Percentiles rank a stretch among this genome's conserved stretches.
Conservation (phyloP, 129 eudicot species). For the Logfia minima region DNA sequence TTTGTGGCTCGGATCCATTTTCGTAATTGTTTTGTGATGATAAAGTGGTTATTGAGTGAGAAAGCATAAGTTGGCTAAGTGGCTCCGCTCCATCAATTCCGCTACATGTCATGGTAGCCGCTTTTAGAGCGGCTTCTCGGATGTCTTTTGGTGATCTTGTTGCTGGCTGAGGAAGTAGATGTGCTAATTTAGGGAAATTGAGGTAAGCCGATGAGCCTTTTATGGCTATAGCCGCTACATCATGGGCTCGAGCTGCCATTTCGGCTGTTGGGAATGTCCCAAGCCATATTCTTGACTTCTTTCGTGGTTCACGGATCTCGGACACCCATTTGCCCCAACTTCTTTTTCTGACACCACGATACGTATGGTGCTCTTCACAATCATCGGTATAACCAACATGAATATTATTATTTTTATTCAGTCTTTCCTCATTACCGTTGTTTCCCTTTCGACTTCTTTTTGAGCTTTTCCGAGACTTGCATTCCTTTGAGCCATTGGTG, state of each 20-base stretch:
- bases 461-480: slow-evolving; percentile 25
- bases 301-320: slow-evolving; percentile 71
- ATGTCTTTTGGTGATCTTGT: slow-evolving; percentile 64
- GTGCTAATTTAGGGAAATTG: slow-evolving; percentile 60
- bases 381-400: not conserved
- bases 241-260: slow-evolving; percentile 89
- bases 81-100: slow-evolving; percentile 18
- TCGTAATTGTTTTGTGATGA: slow-evolving; percentile 9
- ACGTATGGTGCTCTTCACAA: slow-evolving; percentile 38
- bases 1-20: slow-evolving; percentile 22
- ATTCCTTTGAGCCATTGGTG: slow-evolving; percentile 13
- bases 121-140: slow-evolving; percentile 64
- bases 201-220: slow-evolving; percentile 67
- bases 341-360: slow-evolving; percentile 60
- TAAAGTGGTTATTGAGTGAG: slow-evolving; percentile 13
- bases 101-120: slow-evolving; percentile 45
- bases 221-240: slow-evolving; percentile 74
- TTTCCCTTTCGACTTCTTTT: slow-evolving; percentile 26
- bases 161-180: slow-evolving; percentile 57
- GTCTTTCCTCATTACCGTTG: slow-evolving; percentile 37
- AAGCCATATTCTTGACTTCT: slow-evolving; percentile 84
- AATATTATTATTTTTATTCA: not conserved
- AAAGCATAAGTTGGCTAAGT: slow-evolving; percentile 24
- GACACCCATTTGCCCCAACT: slow-evolving; percentile 89
- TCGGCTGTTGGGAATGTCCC: slow-evolving; percentile 71